These are phyloP conservation scores for Platanthera zijinensis DNA, from an alignment of 106 monocot species.

Conservation along the genomic window DNA sequence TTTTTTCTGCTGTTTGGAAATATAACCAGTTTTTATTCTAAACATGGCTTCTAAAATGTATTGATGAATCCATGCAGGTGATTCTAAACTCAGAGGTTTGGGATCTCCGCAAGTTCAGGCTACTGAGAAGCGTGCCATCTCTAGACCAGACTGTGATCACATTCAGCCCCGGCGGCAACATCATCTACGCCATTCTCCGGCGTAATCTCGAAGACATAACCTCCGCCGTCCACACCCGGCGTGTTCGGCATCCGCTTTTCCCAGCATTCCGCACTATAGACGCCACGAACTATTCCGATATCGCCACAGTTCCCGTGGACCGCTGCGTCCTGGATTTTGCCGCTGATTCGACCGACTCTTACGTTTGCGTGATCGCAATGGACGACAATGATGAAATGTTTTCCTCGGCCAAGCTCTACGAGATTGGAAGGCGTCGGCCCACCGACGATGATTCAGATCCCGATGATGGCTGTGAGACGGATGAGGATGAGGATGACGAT, in stretches of 20 bases:
- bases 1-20: too few relatives aligned
- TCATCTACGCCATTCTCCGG: conserved; percentile 88
- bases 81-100: conserved; percentile 97
- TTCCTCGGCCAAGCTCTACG: conserved; percentile 75
- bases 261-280: conserved; percentile 94
- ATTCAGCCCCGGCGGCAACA: conserved; percentile 71
- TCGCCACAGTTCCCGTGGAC: conserved; percentile 83
- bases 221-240: conserved; percentile 66
- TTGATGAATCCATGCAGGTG: conserved; percentile 35
- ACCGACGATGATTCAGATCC: conserved; percentile 97
- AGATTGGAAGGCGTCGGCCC: conserved; percentile 68
- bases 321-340: conserved; percentile 90
- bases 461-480: conserved; percentile 71
- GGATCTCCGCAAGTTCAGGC: conserved; percentile 92
- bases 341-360: conserved; percentile 63
- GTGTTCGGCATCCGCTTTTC: conserved; percentile 73
- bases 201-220: conserved; percentile 87
- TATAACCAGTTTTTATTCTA: background rate
- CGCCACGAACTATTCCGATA: conserved; percentile 74
- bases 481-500: conserved; percentile 73
- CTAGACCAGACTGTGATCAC: conserved; percentile 85
- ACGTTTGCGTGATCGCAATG: conserved; percentile 83
- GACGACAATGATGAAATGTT: conserved; percentile 89
- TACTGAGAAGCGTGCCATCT: conserved; percentile 78
- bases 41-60: background rate